Base-by-base conservation (phyloP, 2,329 filamentous ascomycete species). In the Apiospora rasikravindrae region DNA sequence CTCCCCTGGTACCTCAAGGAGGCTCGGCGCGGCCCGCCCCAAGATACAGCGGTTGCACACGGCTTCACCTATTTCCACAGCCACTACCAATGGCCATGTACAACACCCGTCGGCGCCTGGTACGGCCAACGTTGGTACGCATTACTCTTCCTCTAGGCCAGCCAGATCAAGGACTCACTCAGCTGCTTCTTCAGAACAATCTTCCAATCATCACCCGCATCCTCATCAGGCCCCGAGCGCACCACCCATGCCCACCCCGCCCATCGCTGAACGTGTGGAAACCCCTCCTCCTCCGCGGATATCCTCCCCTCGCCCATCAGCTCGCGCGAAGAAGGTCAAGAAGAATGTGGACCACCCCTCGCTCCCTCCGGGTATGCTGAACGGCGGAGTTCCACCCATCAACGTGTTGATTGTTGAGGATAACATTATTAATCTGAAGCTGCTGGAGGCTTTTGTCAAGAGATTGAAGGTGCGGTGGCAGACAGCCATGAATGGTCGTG, bases 331-430 rank as follows among this genome's bases (percentile, higher is more conserved):
- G 78, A 90, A 88, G 81, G 83, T 74, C 66, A 90, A 90, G 81
- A 91, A 89, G 77, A 47, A 73, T 11, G 75, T 78, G 69, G 78
- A 81, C n/a, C 80, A 83, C 69, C 81, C 86, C 1, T 82, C 80
- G 16, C 79, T 92, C 73, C 88, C 88, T 37, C 86, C 91, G 4
- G 91, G 89, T 42, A 87, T 94, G 77, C 88, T 97, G 40, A 94
- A 96, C 76, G 92, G 92, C 70, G 91, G 91, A 1, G 94, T 98
- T 0, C 96, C 96, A 10, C 96, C 96, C 1, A 98, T 99, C 84
- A 98, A 97, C 77, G 95, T 98, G 10, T 87, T 99, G 61, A 98
- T 99, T 73, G 96, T 99, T 19, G 96, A 99, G 84, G 96, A 99
- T 84, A 99, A 99, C 82, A 95, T 96, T 75, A 98, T 99, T 87